Base-by-base conservation (phyloP, 352 stramenopile genomes). In the Achlya hypogyna region DNA sequence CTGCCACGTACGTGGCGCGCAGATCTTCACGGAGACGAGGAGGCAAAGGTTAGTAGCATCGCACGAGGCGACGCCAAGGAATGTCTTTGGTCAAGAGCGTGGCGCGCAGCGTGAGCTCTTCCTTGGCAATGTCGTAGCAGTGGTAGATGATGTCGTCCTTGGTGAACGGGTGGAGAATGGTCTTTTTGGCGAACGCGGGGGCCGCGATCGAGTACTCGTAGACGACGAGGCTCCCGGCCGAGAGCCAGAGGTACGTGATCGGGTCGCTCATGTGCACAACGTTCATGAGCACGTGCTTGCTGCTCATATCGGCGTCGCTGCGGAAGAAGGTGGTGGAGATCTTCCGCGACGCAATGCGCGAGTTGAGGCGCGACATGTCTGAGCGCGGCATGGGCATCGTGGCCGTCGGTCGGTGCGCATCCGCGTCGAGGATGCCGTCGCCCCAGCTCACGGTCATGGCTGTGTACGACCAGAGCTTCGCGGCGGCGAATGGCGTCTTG, bases 211-310 rank as follows among this genome's bases (percentile, higher is more conserved):
- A 10, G 35, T 65, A 34, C 29, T 65, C 20, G 29, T 53, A 65
- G 22, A 53, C 42, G 12, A 51, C 58, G 40, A 65, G 28, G 35
- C 42, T 53, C 4, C 29, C 54, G 42, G 9, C n/a, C 23, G 29
- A 22, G 14, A 71, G 27, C 5, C 49, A 69, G 32, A 74, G 58
- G 51, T 72, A 78, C 22, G 76, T 72, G 6, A 82, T 47, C 3
- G 75, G 75, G 34, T 79, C 74, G 25, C 74, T 82, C 74, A 82
- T 73, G 8, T 75, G 20, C 6, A 78, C 72, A 14, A 76, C 53
- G 32, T 77, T 82, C 67, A 79, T 77, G 38, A 79, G 75, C 0
- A 75, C 71, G 10, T 77, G 49, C 25, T 35, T 56, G 25, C 12
- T 38, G 12, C 12, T 27, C 25, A n/a, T 56, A 16, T 56, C 49